Evolutionary conservation across 805 yeast species (phyloP).

Genomic region (Priceomyces medius): DNA sequence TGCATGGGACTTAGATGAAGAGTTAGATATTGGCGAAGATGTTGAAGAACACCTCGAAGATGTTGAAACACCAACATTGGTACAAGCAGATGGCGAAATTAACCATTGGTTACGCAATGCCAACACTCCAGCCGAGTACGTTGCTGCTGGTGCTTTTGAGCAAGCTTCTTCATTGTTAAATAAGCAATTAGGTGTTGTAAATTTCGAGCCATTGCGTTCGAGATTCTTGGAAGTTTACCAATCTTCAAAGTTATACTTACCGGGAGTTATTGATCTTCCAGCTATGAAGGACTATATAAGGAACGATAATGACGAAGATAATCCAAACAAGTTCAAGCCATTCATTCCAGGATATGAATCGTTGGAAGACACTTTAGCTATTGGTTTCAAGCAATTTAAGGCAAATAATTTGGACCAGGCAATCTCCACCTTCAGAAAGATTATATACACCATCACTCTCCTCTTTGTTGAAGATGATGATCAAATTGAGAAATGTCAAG

Average conservation of each 20-base stretch:
- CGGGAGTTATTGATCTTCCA: slow-evolving; percentile 73
- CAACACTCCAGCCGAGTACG: slow-evolving; percentile 85
- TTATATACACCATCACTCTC: slow-evolving; percentile 73
- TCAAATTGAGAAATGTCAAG: slow-evolving; percentile 73
- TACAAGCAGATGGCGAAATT: slow-evolving; percentile 55
- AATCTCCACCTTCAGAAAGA: slow-evolving; percentile 71
- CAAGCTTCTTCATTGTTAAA: slow-evolving; percentile 90
- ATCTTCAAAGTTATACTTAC: slow-evolving; percentile 71
- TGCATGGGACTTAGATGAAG: slow-evolving; percentile 85
- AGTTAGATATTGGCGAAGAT: slow-evolving; percentile 61
- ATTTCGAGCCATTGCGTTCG: slow-evolving; percentile 82
- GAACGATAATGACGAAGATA: slow-evolving; percentile 59
- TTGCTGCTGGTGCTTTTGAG: slow-evolving; percentile 95
- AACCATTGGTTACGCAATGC: slow-evolving; percentile 86
- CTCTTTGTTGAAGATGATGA: slow-evolving; percentile 69
- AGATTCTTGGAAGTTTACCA: slow-evolving; percentile 84
- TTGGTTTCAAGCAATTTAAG: slow-evolving; percentile 81
- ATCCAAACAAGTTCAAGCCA: slow-evolving; percentile 51
- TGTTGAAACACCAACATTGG: slow-evolving; percentile 20
- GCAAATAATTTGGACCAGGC: slow-evolving; percentile 83
- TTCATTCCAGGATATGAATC: slow-evolving; percentile 69
- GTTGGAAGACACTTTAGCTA: slow-evolving; percentile 59
- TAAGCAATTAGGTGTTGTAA: slow-evolving; percentile 82
- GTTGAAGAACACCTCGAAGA: slow-evolving; percentile 31
- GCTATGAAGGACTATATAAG: slow-evolving; percentile 69